Conservation (phyloP, 805 yeast species). For the Myxozyma lipomycoides region DNA sequence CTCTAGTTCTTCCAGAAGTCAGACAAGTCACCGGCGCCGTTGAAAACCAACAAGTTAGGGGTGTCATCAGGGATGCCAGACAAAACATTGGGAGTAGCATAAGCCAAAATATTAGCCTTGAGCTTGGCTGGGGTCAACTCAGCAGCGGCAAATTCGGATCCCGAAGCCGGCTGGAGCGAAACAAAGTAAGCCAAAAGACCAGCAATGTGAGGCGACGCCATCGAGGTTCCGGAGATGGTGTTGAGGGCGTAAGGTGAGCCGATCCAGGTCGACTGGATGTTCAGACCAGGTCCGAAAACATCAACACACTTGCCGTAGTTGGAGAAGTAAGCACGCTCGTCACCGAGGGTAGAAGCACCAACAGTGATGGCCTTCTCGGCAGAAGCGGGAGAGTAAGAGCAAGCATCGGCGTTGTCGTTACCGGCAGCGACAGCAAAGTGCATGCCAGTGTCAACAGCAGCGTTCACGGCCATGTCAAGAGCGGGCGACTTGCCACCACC, state of each 20-base stretch:
- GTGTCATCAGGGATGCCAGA: constrained; percentile 47
- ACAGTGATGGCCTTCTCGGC: constrained; percentile 76
- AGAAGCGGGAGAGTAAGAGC: constrained; percentile 57
- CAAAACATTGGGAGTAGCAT: constrained; percentile 49
- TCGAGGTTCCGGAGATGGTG: constrained; percentile 57
- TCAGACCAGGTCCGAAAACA: constrained; percentile 89
- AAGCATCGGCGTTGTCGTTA: constrained; percentile 58
- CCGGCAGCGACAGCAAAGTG: constrained; percentile 64
- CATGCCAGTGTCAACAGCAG: constrained; percentile 53
- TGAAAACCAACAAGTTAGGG: constrained; percentile 57
- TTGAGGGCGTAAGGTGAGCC: constrained; percentile 51
- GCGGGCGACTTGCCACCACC: constrained; percentile 58
- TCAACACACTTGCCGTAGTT: constrained; percentile 96
- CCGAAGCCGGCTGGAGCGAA: constrained; percentile 51
- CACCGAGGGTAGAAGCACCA: constrained; percentile 88
- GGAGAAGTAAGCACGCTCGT: constrained; percentile 89
- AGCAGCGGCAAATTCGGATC: constrained; percentile 48
- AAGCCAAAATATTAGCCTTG: constrained; percentile 44
- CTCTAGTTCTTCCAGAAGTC: constrained; percentile 43
- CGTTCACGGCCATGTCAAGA: constrained; percentile 55
- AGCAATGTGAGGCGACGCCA: constrained; percentile 60
- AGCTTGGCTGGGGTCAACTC: constrained; percentile 43
- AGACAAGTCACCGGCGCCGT: constrained; percentile 53
- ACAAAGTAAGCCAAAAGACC: constrained; percentile 55
- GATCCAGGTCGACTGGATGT: constrained; percentile 53